Conservation (phyloP, 768 basidiomycete genomes). For the Scleroderma citrinum region DNA sequence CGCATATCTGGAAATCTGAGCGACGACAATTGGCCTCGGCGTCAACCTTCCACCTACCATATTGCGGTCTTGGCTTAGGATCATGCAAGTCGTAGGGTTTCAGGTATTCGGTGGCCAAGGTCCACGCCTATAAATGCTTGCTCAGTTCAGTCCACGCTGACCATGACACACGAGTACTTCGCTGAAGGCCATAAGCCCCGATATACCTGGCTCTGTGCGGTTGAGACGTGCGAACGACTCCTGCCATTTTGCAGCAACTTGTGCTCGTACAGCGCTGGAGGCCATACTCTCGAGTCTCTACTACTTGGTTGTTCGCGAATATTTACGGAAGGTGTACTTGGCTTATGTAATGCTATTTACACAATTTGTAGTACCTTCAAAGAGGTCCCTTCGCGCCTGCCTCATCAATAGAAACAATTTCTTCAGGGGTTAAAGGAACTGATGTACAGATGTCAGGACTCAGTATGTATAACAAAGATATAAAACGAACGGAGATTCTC, state of each 20-base stretch:
- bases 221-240: conserved; percentile 64
- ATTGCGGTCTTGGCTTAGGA: conserved; percentile 21
- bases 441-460: not conserved
- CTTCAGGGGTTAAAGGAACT: conserved; percentile 51
- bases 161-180: conserved; percentile 34
- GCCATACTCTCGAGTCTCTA: conserved; percentile 35
- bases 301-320: not conserved
- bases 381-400: conserved; percentile 52
- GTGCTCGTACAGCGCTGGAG: conserved; percentile 55
- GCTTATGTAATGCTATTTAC: conserved; percentile 4
- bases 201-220: conserved; percentile 50
- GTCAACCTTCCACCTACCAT: conserved; percentile 17
- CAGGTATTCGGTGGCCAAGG: conserved; percentile 45
- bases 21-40: conserved; percentile 3
- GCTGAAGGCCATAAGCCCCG: conserved; percentile 59
- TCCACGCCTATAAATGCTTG: conserved; percentile 50
- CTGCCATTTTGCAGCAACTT: conserved; percentile 68
- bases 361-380: too few relatives aligned
- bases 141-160: not conserved
- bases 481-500: conserved; percentile 46
- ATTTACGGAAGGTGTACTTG: too few relatives aligned
- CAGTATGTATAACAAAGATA: too few relatives aligned
- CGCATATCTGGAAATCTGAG: conserved; percentile 37
- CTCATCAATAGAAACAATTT: conserved; percentile 57
- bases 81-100: conserved; percentile 49